A percentile compares a stretch with the other conserved stretches of the same genome.
Conservation (phyloP, 2,329 filamentous ascomycete genomes). For the Penicillium frequentans region DNA sequence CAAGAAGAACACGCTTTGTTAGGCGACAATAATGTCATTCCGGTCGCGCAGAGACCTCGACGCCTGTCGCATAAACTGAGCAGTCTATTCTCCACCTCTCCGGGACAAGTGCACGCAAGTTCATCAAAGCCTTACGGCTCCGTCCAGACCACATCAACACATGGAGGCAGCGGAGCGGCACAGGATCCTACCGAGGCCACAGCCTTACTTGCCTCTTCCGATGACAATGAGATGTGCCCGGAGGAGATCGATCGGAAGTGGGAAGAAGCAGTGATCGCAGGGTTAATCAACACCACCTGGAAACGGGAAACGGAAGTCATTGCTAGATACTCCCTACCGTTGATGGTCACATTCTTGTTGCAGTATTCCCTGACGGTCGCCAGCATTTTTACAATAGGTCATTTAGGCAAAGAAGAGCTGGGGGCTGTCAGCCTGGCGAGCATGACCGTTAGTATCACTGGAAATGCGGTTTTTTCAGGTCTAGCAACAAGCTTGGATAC, state of each 20-base stretch:
- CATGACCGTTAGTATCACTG: constrained; percentile 80
- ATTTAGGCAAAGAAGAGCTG: constrained; percentile 69
- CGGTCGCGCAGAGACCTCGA: constrained; percentile 21
- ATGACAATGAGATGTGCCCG: constrained; percentile 50
- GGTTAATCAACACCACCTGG: constrained; percentile 87
- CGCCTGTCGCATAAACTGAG: constrained; percentile 28
- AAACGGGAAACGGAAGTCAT: constrained; percentile 84
- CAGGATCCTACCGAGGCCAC: constrained; percentile 46
- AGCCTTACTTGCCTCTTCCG: constrained; percentile 46
- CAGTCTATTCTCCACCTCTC: constrained; percentile 21
- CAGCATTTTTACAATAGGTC: constrained; percentile 75
- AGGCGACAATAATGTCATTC: constrained; percentile 60
- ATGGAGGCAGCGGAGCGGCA: not conserved
- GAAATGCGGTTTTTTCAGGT: constrained; percentile 76
- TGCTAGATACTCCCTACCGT: constrained; percentile 66
- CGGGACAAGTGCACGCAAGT: constrained; percentile 4
- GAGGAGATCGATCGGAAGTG: constrained; percentile 71
- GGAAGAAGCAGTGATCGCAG: constrained; percentile 79
- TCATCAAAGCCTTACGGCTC: constrained; percentile 13
- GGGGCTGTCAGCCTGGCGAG: constrained; percentile 68
- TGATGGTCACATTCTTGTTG: constrained; percentile 72
- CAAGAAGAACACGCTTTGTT: constrained; percentile 60
- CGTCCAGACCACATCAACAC: not conserved
- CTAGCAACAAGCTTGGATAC: constrained; percentile 89
- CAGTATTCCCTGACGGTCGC: constrained; percentile 85